These are phyloP conservation scores for Graphiopsis chlorocephala DNA, from an alignment of 2,329 filamentous ascomycete species.

Conservation along the genomic window DNA sequence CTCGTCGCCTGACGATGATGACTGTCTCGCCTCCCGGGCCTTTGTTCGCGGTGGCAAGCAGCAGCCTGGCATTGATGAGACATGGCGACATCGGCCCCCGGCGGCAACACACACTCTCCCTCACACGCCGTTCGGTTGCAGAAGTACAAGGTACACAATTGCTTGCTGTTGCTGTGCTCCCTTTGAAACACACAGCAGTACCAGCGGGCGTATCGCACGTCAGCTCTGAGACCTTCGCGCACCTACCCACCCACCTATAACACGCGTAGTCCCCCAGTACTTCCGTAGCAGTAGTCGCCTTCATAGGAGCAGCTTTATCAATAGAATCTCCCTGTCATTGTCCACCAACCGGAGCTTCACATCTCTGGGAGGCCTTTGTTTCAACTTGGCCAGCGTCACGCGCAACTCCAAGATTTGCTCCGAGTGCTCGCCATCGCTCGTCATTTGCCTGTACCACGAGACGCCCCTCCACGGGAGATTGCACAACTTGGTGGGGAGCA, in stretches of 20 bases:
- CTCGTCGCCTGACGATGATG: neutral
- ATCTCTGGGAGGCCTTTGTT: neutral
- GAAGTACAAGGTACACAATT: neutral
- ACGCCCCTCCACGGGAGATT: slow-evolving; percentile 13
- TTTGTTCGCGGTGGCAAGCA: neutral
- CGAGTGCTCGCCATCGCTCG: slow-evolving; percentile 8
- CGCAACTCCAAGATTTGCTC: neutral
- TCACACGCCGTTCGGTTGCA: neutral
- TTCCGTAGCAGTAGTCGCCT: neutral
- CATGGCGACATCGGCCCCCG: slow-evolving; percentile 3
- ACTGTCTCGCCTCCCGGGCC: neutral
- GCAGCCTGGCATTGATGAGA: neutral
- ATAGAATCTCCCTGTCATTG: neutral
- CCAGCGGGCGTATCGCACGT: slow-evolving; percentile 5
- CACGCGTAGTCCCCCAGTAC: neutral
- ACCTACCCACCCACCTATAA: slow-evolving; percentile 2
- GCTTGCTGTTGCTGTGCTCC: slow-evolving; percentile 9
- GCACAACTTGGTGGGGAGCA: slow-evolving; percentile 3
- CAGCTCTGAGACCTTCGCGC: slow-evolving; percentile 1
- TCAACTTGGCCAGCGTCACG: slow-evolving; percentile 9
- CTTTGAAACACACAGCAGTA: slow-evolving; percentile 8
- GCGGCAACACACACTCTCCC: neutral
- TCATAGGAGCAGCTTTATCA: neutral
- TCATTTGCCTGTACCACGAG: slow-evolving; percentile 14
- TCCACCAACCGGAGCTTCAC: neutral